Evolutionary conservation across 169 alveolate genomes (phyloP), one percentile per base, ranked within the genome.

Genomic region (Plasmodium vinckei): DNA sequence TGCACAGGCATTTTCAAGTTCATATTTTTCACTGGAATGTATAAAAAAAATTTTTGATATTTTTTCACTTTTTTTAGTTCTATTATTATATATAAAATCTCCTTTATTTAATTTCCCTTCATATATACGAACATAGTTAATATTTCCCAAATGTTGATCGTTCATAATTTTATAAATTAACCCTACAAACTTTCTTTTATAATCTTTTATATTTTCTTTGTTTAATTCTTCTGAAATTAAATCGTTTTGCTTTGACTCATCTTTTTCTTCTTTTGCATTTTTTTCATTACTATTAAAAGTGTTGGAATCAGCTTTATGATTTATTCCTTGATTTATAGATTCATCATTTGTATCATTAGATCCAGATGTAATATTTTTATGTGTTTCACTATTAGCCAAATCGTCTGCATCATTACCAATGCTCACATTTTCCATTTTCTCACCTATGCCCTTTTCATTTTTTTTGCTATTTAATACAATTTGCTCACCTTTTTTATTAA

Each of bases 21-120:
- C 97, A 73, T 92, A 92, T 53, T 96, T 89, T 75, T 93, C 92
- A 92, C 95, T 94, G 12, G 97, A 92, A 88, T 96, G 98, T 53
- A 96, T 93, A 75, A 96, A 77, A 61, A 95, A 94, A 54, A 96
- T 89, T 39, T 95, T 95, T 73, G 95, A 95, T 54, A 95, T 87
- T 72, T 95, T 94, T 88, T 96, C 96, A 68, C 93, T 63, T 87
- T 84, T 84, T 84, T 92, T 90, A 42, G 96, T 94, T 59, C 97
- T 91, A 53, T 95, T 91, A 57, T 94, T 95, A 73, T 88, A 92
- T 46, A 95, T 93, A 19, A 42, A 79, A 51, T 93, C 94, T 12
- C 96, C 96, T 51, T 79, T 94, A 63, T 73, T 77, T 69, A 93
- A 47, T 68, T 86, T 86, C n/a, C 97, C 97, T 44, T 96, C 87